phyloP scores from a whole-genome alignment of 305 asterid species.

The Fraxinus angustifolia region DNA sequence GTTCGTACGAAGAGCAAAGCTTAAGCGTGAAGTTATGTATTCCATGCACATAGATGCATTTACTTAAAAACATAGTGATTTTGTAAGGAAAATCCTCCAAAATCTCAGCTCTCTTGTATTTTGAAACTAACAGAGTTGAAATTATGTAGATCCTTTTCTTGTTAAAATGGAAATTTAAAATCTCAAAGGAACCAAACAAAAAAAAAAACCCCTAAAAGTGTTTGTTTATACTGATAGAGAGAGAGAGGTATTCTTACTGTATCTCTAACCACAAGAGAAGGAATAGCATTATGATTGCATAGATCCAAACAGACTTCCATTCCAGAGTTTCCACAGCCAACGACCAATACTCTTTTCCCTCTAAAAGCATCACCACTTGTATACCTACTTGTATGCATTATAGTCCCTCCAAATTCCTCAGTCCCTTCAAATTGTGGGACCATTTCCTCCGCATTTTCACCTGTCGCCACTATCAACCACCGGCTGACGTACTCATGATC shows the following conservation, averaged over 20 bases:
- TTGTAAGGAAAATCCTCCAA: not conserved
- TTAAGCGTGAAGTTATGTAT: slow-evolving; percentile 1
- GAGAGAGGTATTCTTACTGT: slow-evolving; percentile 42
- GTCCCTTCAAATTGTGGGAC: slow-evolving; percentile 62
- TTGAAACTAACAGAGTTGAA: not conserved
- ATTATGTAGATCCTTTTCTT: not conserved
- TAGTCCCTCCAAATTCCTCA: slow-evolving; percentile 51
- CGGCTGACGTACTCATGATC: slow-evolving; percentile 49
- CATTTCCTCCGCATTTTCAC: slow-evolving; percentile 88
- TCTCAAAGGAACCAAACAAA: not conserved
- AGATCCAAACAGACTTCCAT: slow-evolving; percentile 98
- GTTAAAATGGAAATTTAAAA: not conserved
- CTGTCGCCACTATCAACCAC: slow-evolving; percentile 87
- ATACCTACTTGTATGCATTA: slow-evolving; percentile 72
- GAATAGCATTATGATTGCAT: slow-evolving; percentile 61
- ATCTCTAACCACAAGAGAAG: slow-evolving; percentile 79
- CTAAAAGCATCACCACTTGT: slow-evolving; percentile 52
- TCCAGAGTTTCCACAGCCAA: slow-evolving; percentile 95
- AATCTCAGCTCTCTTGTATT: not conserved
- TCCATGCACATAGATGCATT: not conserved
- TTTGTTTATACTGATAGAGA: not conserved
- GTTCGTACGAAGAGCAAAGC: not conserved
- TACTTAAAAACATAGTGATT: not conserved
- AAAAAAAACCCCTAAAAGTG: not conserved
- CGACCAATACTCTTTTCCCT: slow-evolving; percentile 66